phyloP scores from a whole-genome alignment of 2,329 filamentous ascomycete species.

The Hypoxylon sp. region DNA sequence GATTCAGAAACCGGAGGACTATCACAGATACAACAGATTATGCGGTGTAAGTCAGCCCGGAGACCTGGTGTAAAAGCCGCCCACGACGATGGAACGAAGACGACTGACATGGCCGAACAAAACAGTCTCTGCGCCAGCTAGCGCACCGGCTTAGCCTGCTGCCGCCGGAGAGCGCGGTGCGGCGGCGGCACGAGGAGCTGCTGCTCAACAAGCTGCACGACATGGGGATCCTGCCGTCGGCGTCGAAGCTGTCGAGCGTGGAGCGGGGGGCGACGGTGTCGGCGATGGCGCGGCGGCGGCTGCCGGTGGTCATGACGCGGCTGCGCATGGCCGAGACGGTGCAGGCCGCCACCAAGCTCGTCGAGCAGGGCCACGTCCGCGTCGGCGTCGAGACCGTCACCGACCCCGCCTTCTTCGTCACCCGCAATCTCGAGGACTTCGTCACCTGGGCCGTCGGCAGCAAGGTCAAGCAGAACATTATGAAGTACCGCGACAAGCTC shows the following conservation, averaged over 20 bases:
- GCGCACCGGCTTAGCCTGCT: constrained; percentile 88
- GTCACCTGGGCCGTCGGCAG: constrained; percentile 95
- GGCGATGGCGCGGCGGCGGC: constrained; percentile 81
- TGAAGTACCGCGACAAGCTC: constrained; percentile 92
- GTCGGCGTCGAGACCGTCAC: constrained; percentile 91
- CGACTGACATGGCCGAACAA: constrained; percentile 6
- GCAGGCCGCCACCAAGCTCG: constrained; percentile 82
- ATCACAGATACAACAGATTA: constrained; percentile 66
- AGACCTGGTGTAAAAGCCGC: too few species aligned
- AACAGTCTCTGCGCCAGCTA: constrained; percentile 83
- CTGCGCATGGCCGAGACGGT: constrained; percentile 92
- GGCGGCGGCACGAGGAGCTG: constrained; percentile 84
- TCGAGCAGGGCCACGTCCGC: constrained; percentile 93
- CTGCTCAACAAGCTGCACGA: constrained; percentile 91
- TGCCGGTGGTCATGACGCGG: constrained; percentile 91
- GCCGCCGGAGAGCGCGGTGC: constrained; percentile 77
- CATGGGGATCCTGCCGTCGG: constrained; percentile 83
- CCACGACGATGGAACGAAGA: not conserved
- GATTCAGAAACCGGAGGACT: constrained; percentile 89
- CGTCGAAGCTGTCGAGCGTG: constrained; percentile 81
- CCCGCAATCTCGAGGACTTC: constrained; percentile 90
- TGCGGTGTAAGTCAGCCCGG: constrained; percentile 75
- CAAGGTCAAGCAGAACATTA: constrained; percentile 96
- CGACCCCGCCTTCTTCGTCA: constrained; percentile 89
- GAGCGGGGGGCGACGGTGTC: constrained; percentile 90